Percentiles rank a stretch among this genome's conserved stretches.
phyloP scores from a whole-genome alignment of 345 rosid genomes.

The Pistacia vera region DNA sequence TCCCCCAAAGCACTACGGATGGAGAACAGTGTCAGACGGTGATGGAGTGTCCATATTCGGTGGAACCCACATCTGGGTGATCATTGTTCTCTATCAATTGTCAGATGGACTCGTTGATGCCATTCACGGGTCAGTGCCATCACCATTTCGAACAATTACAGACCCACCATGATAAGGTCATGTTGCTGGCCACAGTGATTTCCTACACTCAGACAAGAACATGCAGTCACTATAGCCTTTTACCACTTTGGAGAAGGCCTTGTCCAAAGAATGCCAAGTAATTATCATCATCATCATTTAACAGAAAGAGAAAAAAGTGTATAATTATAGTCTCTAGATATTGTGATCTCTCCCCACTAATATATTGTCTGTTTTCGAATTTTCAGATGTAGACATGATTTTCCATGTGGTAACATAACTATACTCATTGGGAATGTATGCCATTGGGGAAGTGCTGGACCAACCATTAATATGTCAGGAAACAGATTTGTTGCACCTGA shows the following conservation, averaged over 20 bases:
- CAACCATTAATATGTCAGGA: slow-evolving; percentile 90
- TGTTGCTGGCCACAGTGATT: slow-evolving; percentile 81
- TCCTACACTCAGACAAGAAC: slow-evolving; percentile 65
- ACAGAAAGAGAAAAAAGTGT: neutral
- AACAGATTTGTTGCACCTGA: slow-evolving; percentile 74
- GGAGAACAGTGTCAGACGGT: slow-evolving; percentile 75
- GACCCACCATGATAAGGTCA: slow-evolving; percentile 87
- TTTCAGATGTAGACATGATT: slow-evolving; percentile 72
- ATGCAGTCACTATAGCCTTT: slow-evolving; percentile 84
- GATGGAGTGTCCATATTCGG: slow-evolving; percentile 83
- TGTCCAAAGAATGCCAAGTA: slow-evolving; percentile 86
- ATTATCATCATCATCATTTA: slow-evolving; percentile 24
- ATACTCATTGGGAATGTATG: slow-evolving; percentile 94
- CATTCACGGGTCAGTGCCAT: slow-evolving; percentile 79
- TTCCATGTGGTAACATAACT: slow-evolving; percentile 94
- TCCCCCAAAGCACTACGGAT: slow-evolving; percentile 76
- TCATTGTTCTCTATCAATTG: slow-evolving; percentile 75
- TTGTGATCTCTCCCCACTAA: neutral
- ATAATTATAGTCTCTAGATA: no score
- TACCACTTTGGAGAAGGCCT: slow-evolving; percentile 91
- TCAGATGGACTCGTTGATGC: slow-evolving; percentile 78
- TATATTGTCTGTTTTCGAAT: neutral
- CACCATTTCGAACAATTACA: slow-evolving; percentile 66
- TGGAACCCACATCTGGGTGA: slow-evolving; percentile 82
- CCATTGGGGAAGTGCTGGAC: slow-evolving; percentile 80